Evolutionary conservation across 2,329 filamentous ascomycete species (phyloP).

Genomic region (Plenodomus biglobosus): DNA sequence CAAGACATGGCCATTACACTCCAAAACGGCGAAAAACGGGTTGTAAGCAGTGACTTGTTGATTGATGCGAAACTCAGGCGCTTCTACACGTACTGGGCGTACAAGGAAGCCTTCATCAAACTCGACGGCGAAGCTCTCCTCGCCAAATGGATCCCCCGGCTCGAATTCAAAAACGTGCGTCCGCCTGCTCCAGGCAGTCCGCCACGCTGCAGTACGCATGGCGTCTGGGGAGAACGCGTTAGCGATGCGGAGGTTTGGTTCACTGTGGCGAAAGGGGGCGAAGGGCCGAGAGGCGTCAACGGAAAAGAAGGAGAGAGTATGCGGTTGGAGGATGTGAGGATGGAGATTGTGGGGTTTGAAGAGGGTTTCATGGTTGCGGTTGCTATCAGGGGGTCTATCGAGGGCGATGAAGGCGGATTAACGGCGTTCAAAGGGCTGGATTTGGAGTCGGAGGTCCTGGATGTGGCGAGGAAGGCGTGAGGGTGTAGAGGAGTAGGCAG

Average conservation of each 20-base stretch:
- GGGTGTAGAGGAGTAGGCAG: not conserved
- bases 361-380: slow-evolving; percentile 61
- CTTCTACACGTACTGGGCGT: slow-evolving; percentile 78
- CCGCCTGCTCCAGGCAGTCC: slow-evolving; percentile 48
- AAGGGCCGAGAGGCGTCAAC: slow-evolving; percentile 6
- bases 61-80: slow-evolving; percentile 65
- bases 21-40: slow-evolving; percentile 37
- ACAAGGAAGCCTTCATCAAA: slow-evolving; percentile 81
- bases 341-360: slow-evolving; percentile 62
- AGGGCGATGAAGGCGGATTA: slow-evolving; percentile 42
- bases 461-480: slow-evolving; percentile 16
- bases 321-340: slow-evolving; percentile 53
- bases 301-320: slow-evolving; percentile 7
- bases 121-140: slow-evolving; percentile 77
- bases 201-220: slow-evolving; percentile 48
- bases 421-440: slow-evolving; percentile 48
- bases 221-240: slow-evolving; percentile 51
- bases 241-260: slow-evolving; percentile 55
- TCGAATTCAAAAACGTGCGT: slow-evolving; percentile 68
- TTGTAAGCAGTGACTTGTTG: slow-evolving; percentile 49
- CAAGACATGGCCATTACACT: slow-evolving; percentile 44
- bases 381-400: slow-evolving; percentile 45
- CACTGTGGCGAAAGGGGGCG: slow-evolving; percentile 39
- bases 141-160: slow-evolving; percentile 68
- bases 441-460: slow-evolving; percentile 49